Percentiles rank a stretch among this genome's conserved stretches.
Evolutionary conservation across 306 rosid species (phyloP).

Genomic region (Lablab purpureus): DNA sequence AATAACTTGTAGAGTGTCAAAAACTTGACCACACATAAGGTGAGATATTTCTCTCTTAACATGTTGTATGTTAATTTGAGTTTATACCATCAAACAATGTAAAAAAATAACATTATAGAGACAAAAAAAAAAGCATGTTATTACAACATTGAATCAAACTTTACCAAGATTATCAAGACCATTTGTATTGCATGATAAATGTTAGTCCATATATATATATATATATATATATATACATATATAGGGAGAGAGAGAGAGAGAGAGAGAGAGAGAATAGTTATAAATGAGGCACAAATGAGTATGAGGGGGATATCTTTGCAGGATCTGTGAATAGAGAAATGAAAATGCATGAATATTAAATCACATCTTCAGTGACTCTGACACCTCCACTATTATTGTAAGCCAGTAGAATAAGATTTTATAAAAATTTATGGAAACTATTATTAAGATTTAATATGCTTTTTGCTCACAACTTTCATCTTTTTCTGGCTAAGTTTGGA

Average conservation of each 20-base stretch:
- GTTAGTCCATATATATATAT: no score
- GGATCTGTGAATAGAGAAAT: background rate
- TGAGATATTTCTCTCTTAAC: no score
- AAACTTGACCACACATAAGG: no score
- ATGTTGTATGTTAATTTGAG: background rate
- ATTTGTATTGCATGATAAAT: background rate
- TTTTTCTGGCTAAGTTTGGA: no score
- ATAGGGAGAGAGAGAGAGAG: no score
- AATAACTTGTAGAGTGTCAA: no score
- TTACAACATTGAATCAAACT: background rate
- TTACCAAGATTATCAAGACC: background rate
- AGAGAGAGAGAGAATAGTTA: no score
- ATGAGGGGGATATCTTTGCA: background rate
- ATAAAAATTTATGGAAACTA: background rate
- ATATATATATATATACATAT: no score
- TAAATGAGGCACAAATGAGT: no score
- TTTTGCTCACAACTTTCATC: background rate
- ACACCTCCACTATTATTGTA: background rate
- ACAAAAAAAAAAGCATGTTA: background rate
- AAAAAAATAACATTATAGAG: background rate
- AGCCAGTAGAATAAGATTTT: background rate
- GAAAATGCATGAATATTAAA: background rate
- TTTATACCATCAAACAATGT: background rate
- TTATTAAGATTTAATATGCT: background rate
- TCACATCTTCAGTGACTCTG: background rate